Evolutionary conservation across 352 stramenopile species (phyloP).

Genomic region (Halophytophthora batemanensis): DNA sequence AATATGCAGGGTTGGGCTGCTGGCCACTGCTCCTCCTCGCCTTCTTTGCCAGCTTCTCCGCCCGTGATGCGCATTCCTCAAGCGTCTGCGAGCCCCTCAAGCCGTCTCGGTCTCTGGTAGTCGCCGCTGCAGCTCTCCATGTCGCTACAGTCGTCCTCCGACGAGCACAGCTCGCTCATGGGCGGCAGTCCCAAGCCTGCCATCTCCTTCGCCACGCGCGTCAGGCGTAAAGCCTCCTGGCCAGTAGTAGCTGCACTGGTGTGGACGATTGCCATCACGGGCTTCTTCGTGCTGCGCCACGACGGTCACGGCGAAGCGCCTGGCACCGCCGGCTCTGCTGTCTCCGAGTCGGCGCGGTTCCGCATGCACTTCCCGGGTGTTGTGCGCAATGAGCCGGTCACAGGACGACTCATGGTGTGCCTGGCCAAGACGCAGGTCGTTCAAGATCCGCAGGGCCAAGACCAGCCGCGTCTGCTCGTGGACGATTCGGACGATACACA

Average conservation of each 20-base stretch:
- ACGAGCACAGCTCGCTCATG: slow-evolving; percentile 18
- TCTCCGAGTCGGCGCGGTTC: slow-evolving; percentile 28
- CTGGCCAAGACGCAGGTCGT: slow-evolving; percentile 48
- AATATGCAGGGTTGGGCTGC: background rate
- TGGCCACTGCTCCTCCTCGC: background rate
- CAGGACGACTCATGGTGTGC: slow-evolving; percentile 54
- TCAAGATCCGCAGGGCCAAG: slow-evolving; percentile 37
- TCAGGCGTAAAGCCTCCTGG: slow-evolving; percentile 5
- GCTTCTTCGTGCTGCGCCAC: slow-evolving; percentile 9
- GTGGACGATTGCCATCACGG: slow-evolving; percentile 11
- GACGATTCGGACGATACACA: slow-evolving; percentile 44
- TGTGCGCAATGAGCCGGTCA: slow-evolving; percentile 34
- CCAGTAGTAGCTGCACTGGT: slow-evolving; percentile 7
- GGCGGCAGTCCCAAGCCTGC: slow-evolving; percentile 3
- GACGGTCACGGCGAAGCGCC: background rate
- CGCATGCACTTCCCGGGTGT: slow-evolving; percentile 32
- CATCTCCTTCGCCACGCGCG: slow-evolving; percentile 1
- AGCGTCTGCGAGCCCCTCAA: slow-evolving; percentile 6
- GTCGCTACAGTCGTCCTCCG: slow-evolving; percentile 17
- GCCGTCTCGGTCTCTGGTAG: background rate
- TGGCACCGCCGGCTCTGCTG: slow-evolving; percentile 3
- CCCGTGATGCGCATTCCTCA: slow-evolving; percentile 25
- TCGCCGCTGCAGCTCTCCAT: slow-evolving; percentile 10
- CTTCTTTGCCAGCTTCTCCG: slow-evolving; percentile 11
- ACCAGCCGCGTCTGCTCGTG: slow-evolving; percentile 57